These are phyloP conservation scores for Parafenestella ontariensis DNA, from an alignment of 2,329 filamentous ascomycete species.

Conservation along the genomic window DNA sequence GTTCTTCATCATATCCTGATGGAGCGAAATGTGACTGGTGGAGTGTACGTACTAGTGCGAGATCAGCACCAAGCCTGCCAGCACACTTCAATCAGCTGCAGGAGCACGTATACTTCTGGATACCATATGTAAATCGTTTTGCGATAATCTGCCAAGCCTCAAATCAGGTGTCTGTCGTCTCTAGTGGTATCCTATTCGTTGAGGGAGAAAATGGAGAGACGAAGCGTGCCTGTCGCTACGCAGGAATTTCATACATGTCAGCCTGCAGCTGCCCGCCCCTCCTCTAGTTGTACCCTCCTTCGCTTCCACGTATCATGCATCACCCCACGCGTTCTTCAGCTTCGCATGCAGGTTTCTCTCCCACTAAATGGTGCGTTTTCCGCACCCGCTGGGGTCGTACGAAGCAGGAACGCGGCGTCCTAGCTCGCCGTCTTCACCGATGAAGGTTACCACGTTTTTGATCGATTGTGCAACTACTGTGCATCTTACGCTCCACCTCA, in stretches of 20 bases:
- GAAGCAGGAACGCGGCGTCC: neutral
- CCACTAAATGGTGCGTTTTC: neutral
- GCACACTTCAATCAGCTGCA: neutral
- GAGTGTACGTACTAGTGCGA: neutral
- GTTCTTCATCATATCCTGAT: too few relatives aligned
- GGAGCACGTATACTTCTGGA: neutral
- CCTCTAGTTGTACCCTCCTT: neutral
- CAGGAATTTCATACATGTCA: slow-evolving; percentile 1
- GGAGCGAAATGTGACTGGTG: too few relatives aligned
- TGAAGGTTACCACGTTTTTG: neutral
- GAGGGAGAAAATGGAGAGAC: neutral
- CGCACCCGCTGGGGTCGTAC: slow-evolving; percentile 1
- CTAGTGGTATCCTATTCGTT: neutral
- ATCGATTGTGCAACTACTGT: neutral
- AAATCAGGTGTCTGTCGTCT: neutral
- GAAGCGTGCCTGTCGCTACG: slow-evolving; percentile 2
- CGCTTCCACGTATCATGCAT: neutral
- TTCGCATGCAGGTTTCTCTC: neutral
- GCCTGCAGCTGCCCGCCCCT: slow-evolving; percentile 1
- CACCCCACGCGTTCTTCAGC: slow-evolving; percentile 12
- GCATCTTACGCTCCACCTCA: neutral
- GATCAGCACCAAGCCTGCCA: neutral
- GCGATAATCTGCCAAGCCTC: neutral
- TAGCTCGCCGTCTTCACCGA: neutral
- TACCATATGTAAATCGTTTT: neutral